Percentiles rank a stretch among this genome's conserved stretches.
Evolutionary conservation across 371 early-diverging fungal genomes (phyloP).

Genomic region (Phascolomyces articulosus): DNA sequence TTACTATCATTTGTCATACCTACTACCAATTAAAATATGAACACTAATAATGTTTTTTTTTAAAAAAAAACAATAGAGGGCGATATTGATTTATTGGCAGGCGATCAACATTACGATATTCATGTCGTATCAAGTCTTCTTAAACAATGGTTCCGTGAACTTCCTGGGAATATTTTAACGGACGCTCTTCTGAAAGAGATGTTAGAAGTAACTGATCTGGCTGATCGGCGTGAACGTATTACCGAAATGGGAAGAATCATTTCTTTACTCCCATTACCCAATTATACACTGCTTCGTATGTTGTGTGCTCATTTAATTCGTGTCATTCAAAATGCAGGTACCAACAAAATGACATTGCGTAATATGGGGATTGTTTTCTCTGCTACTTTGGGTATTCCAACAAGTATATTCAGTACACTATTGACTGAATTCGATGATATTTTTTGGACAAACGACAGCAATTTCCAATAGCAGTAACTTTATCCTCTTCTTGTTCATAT

Average conservation of each 20-base stretch:
- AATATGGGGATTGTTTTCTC: slow-evolving; percentile 80
- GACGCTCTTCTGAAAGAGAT: slow-evolving; percentile 70
- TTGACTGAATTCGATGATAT: slow-evolving; percentile 71
- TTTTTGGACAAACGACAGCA: slow-evolving; percentile 50
- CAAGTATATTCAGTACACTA: slow-evolving; percentile 68
- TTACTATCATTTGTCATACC: too few species aligned
- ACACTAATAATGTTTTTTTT: too few species aligned
- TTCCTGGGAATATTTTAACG: slow-evolving; percentile 79
- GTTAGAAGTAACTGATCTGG: slow-evolving; percentile 60
- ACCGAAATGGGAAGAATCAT: slow-evolving; percentile 62
- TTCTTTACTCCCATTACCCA: slow-evolving; percentile 55
- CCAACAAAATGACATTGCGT: slow-evolving; percentile 76
- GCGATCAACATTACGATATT: slow-evolving; percentile 66
- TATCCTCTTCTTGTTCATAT: too few species aligned
- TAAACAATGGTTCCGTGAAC: slow-evolving; percentile 83
- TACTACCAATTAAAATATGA: too few species aligned
- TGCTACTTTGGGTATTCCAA: slow-evolving; percentile 72
- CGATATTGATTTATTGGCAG: slow-evolving; percentile 62
- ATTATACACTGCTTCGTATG: slow-evolving; percentile 64
- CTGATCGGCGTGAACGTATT: slow-evolving; percentile 62
- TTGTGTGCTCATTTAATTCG: slow-evolving; percentile 69
- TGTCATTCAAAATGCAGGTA: slow-evolving; percentile 63
- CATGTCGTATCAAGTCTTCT: slow-evolving; percentile 85
- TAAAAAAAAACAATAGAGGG: slow-evolving; percentile 45
- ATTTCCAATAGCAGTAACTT: background rate